Conservation (phyloP, 176 grass and related monocot genomes). For the Poa annua region DNA sequence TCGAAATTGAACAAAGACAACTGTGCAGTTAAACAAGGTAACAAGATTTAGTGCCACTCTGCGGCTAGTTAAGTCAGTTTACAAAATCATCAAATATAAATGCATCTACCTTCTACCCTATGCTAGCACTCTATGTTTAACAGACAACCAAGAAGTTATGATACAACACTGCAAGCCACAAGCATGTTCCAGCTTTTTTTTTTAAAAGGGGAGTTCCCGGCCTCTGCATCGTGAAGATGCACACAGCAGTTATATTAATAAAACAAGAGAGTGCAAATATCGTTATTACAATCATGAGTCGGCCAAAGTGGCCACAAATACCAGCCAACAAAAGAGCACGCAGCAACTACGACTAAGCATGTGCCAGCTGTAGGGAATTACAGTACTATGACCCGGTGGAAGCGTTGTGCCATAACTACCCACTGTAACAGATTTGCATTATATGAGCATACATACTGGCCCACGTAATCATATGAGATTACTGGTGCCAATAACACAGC, state of each 20-base stretch:
- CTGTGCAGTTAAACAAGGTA: not conserved
- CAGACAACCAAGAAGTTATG: not conserved
- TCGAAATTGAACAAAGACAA: not conserved
- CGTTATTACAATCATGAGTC: no score
- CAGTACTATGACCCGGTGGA: not conserved
- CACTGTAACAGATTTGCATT: not conserved
- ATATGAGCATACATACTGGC: not conserved
- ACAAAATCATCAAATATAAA: not conserved
- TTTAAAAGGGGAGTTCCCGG: no score
- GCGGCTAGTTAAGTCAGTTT: not conserved
- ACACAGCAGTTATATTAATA: no score
- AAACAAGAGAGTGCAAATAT: no score
- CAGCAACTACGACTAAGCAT: no score
- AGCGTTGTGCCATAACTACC: not conserved
- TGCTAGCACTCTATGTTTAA: not conserved
- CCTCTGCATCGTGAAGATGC: no score
- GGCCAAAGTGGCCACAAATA: no score
- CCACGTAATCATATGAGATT: not conserved
- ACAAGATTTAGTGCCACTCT: not conserved
- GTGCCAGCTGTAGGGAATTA: not conserved
- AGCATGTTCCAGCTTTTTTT: no score
- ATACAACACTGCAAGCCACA: constrained; percentile 7
- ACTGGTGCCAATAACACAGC: not conserved
- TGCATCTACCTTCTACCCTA: not conserved
- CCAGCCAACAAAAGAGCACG: no score